phyloP scores from a whole-genome alignment of 2,329 filamentous ascomycete genomes.

The Diaporthe ampelina region DNA sequence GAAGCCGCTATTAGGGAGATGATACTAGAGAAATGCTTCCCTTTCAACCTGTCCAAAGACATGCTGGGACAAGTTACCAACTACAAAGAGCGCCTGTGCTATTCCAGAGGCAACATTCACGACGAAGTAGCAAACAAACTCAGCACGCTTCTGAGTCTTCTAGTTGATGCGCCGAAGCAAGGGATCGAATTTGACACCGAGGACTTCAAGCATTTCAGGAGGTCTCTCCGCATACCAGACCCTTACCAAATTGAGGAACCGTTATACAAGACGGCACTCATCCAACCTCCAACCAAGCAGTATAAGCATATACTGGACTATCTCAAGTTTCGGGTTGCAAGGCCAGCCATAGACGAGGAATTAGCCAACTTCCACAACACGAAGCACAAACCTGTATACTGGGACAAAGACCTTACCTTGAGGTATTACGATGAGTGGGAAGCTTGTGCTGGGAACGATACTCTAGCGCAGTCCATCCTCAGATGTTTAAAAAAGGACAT shows the following conservation, averaged over 20 bases:
- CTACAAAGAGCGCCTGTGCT: slow-evolving; percentile 74
- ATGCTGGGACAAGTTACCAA: slow-evolving; percentile 75
- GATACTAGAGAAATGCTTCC: slow-evolving; percentile 63
- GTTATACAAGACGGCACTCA: slow-evolving; percentile 57
- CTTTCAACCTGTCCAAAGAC: slow-evolving; percentile 69
- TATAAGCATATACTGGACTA: slow-evolving; percentile 71
- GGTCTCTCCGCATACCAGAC: slow-evolving; percentile 44
- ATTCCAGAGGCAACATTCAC: slow-evolving; percentile 67
- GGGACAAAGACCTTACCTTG: slow-evolving; percentile 54
- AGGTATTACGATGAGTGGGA: slow-evolving; percentile 44
- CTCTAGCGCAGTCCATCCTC: slow-evolving; percentile 51
- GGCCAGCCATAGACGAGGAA: slow-evolving; percentile 55
- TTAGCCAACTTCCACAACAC: slow-evolving; percentile 51
- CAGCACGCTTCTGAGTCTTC: slow-evolving; percentile 64
- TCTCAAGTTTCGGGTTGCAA: slow-evolving; percentile 69
- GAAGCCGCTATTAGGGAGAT: slow-evolving; percentile 58
- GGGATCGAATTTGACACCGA: slow-evolving; percentile 62
- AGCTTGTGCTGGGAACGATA: slow-evolving; percentile 41
- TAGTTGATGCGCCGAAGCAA: slow-evolving; percentile 72
- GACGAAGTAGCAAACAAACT: slow-evolving; percentile 60
- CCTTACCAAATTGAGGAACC: slow-evolving; percentile 52
- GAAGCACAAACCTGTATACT: slow-evolving; percentile 48
- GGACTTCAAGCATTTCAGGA: slow-evolving; percentile 57
- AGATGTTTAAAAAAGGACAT: slow-evolving; percentile 53
- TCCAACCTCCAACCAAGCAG: slow-evolving; percentile 45